Evolutionary conservation across 257 asterid species (phyloP), one percentile per base, ranked within the genome.

Genomic region (Penstemon newberryi): DNA sequence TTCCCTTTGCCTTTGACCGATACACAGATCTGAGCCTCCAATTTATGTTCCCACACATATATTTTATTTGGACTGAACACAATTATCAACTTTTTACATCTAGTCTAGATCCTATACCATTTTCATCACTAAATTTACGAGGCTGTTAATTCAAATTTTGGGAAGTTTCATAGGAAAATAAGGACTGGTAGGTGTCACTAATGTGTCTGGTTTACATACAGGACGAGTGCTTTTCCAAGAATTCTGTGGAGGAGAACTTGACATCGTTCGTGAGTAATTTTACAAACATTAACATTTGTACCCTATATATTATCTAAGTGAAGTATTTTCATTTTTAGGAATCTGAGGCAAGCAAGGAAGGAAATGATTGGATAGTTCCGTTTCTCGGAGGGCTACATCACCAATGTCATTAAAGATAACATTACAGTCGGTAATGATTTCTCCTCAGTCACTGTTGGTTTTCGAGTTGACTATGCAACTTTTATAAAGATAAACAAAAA

Each of bases 151-250:
- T 25, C 33, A 25, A 25, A 25, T 25, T 25, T 25, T 2, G 33
- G 33, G 2, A 25, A 25, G 2, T 25, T 25, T 25, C 33, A 25
- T 25, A 25, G 33, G 33, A 25, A 25, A 25, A 25, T 25, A 25
- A 25, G 33, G 33, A 25, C 33, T 25, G 33, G 33, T 25, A 2
- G 33, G 33, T 25, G 33, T 25, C 3, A 25, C 33, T 25, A 25
- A 25, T 25, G 33, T 1, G 3, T 49, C 57, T 44, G 45, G 46
- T 60, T 73, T 57, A 37, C 72, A 4, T 73, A 78, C 88, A 93
- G 97, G 84, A 93, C 11, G 81, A 81, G 72, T 88, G 96, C 73
- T 93, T 93, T 71, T 85, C 96, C 60, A 88, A 88, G 83, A 89
- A 82, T 65, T 76, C 96, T 25, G 87, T 93, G 33, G 33, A 25